Percentiles rank a stretch among this genome's conserved stretches.
Evolutionary conservation across 768 basidiomycete genomes (phyloP).

Genomic region (Megacollybia marginata): DNA sequence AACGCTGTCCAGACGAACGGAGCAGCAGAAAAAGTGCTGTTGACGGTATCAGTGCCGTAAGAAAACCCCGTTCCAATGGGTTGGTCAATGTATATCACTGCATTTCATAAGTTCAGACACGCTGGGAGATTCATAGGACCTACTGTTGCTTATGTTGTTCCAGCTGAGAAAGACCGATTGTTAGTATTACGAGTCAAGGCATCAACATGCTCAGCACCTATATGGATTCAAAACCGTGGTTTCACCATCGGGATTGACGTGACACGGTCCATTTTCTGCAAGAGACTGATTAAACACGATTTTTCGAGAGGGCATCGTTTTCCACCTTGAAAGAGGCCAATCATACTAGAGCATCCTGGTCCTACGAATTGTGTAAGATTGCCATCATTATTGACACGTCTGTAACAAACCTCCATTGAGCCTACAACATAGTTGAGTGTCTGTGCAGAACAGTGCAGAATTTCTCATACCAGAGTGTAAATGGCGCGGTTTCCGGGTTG

Average conservation of each 20-base stretch:
- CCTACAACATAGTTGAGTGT: slow-evolving; percentile 19
- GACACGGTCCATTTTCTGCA: slow-evolving; percentile 58
- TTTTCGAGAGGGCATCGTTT: no score
- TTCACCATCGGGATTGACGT: slow-evolving; percentile 44
- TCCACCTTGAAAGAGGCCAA: slow-evolving; percentile 57
- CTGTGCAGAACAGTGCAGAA: background rate
- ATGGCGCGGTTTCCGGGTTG: slow-evolving; percentile 52
- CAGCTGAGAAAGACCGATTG: slow-evolving; percentile 31
- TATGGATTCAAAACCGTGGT: slow-evolving; percentile 53
- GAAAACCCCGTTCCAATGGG: slow-evolving; percentile 64
- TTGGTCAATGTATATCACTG: slow-evolving; percentile 68
- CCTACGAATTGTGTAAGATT: slow-evolving; percentile 8
- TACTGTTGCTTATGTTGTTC: slow-evolving; percentile 64
- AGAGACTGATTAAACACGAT: no score
- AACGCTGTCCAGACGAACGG: slow-evolving; percentile 55
- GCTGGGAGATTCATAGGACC: slow-evolving; percentile 10
- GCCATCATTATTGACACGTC: no score
- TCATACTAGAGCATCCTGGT: slow-evolving; percentile 57
- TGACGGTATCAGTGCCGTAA: slow-evolving; percentile 47
- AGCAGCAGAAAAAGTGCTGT: slow-evolving; percentile 50
- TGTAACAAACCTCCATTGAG: slow-evolving; percentile 34
- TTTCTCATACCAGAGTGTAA: slow-evolving; percentile 49
- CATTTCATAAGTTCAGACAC: background rate
- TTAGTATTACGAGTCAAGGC: background rate
- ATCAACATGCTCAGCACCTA: slow-evolving; percentile 28